phyloP scores from a whole-genome alignment of 164 flowering plant species.

The Piper betle region DNA sequence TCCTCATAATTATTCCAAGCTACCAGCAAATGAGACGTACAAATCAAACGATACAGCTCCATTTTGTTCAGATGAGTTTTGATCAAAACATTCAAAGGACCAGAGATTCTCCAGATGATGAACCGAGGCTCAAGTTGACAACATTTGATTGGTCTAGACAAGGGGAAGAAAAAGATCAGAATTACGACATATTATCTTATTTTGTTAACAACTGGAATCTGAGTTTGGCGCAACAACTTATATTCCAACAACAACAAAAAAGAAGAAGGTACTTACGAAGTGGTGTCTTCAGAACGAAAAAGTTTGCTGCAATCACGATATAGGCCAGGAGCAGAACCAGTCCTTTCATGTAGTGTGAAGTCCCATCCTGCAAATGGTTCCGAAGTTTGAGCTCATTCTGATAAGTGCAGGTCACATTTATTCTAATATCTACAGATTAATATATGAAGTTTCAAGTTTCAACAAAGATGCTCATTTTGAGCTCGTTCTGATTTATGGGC shows the following conservation, averaged over 20 bases:
- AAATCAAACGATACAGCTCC: background rate
- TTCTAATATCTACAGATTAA: too few species aligned
- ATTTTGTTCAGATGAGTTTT: too few species aligned
- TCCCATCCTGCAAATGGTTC: slow-evolving; percentile 42
- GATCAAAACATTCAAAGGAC: background rate
- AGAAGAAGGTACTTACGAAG: slow-evolving; percentile 7
- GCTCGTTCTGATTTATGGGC: too few species aligned
- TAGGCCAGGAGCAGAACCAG: slow-evolving; percentile 53
- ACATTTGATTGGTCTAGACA: background rate
- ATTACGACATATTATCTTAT: too few species aligned
- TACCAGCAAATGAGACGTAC: background rate
- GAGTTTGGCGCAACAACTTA: too few species aligned
- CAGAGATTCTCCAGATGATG: background rate
- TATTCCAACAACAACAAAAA: too few species aligned
- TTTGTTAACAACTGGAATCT: too few species aligned
- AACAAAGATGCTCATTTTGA: too few species aligned
- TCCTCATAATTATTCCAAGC: background rate
- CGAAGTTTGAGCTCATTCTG: background rate
- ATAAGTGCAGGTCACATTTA: background rate
- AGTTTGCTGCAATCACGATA: slow-evolving; percentile 41
- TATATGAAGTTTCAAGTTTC: too few species aligned
- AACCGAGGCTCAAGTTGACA: background rate
- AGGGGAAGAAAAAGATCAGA: too few species aligned
- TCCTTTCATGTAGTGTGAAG: slow-evolving; percentile 87
- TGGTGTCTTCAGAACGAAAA: slow-evolving; percentile 39